Evolutionary conservation across 108 stramenopile genomes (phyloP), one percentile per base, ranked within the genome.

Genomic region (Nitzschia palea): DNA sequence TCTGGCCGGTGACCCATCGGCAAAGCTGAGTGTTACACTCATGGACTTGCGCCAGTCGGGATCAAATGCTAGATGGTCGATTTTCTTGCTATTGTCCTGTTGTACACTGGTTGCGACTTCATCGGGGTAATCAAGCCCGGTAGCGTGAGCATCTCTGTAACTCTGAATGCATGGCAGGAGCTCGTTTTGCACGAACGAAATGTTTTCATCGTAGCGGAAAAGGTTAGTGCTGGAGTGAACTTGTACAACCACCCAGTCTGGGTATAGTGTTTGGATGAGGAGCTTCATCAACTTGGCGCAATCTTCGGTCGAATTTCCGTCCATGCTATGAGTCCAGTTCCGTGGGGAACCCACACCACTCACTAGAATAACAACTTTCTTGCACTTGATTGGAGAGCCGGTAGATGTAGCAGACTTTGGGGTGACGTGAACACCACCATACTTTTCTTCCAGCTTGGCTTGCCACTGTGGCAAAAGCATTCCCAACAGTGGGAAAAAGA

Each of bases 171-270:
- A 78, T 0, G 97, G 96, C 65, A 94, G 66, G 8, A 97, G 85
- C 58, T 94, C 94, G 26, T 80, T 65, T 45, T 95, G 90, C n/a
- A 94, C 95, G 63, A 99, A 99, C 2, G 71, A 55, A 25, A 98
- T 96, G 71, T 99, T 99, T 57, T 98, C 96, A 57, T 98, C 97
- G 65, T 97, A 99, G 12, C 97, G 87, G 66, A 97, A 97, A 36
- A 98, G 83, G 55, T 97, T 92, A n/a, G 88, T 85, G 28, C 81
- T 67, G 5, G 96, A 97, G 68, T 96, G 91, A 20, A 97, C 76
- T 40, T 83, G 72, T 12, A 93, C 85, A 9, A 95, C 90, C 0
- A 79, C 71, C 23, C 95, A 62, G 33, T 89, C 90, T 0, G 94
- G 90, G 54, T 82, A 87, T 2, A 87, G 53, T 6, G 67, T 57